Conservation (phyloP, 2,329 filamentous ascomycete genomes). For the Chrysosporium keratinophilum region DNA sequence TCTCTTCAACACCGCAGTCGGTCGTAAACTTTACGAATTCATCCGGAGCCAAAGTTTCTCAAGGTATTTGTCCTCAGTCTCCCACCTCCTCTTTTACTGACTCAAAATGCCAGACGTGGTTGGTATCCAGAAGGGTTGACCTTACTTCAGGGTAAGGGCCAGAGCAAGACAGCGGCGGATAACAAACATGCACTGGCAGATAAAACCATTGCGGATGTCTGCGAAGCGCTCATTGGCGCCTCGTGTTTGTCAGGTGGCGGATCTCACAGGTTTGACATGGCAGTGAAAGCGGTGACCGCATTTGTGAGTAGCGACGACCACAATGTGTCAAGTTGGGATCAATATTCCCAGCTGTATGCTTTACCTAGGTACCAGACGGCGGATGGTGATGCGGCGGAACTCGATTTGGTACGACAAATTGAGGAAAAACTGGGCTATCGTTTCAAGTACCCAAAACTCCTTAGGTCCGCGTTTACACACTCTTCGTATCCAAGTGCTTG, state of each 20-base stretch:
- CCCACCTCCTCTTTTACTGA: slow-evolving; percentile 10
- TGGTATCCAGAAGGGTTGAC: slow-evolving; percentile 83
- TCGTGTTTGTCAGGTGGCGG: slow-evolving; percentile 51
- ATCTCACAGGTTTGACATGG: slow-evolving; percentile 46
- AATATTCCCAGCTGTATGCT: slow-evolving; percentile 62
- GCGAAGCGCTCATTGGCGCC: slow-evolving; percentile 86
- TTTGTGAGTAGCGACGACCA: slow-evolving; percentile 63
- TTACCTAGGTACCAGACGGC: slow-evolving; percentile 61
- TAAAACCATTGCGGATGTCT: slow-evolving; percentile 90
- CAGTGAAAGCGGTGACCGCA: slow-evolving; percentile 46
- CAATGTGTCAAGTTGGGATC: slow-evolving; percentile 54
- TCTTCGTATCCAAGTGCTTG: slow-evolving; percentile 66
- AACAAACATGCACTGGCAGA: slow-evolving; percentile 60
- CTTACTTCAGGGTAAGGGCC: slow-evolving; percentile 60
- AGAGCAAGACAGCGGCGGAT: slow-evolving; percentile 36
- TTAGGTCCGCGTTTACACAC: slow-evolving; percentile 79
- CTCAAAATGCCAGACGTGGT: slow-evolving; percentile 44
- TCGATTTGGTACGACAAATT: slow-evolving; percentile 57
- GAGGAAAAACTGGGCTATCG: slow-evolving; percentile 49
- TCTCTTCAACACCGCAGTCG: slow-evolving; percentile 64
- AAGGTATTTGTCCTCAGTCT: slow-evolving; percentile 36
- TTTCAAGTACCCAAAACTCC: slow-evolving; percentile 65
- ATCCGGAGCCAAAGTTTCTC: slow-evolving; percentile 77
- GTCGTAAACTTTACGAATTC: slow-evolving; percentile 57
- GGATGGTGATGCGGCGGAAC: slow-evolving; percentile 54